These are phyloP conservation scores for Ulvella scutata DNA, from an alignment of 139 green algal species.

Conservation along the genomic window DNA sequence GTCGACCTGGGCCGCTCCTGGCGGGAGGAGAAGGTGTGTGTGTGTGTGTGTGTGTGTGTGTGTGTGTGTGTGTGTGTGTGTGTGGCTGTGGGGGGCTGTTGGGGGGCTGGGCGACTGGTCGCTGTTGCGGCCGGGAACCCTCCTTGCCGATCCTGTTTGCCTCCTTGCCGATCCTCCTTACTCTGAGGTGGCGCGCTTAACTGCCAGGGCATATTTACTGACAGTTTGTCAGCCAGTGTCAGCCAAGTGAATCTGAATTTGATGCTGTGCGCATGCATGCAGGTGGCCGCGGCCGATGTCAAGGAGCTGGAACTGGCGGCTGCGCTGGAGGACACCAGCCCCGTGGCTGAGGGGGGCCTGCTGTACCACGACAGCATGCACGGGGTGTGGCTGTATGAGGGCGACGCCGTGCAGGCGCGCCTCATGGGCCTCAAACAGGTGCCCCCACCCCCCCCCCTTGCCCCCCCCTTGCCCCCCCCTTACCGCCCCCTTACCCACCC, in stretches of 20 bases:
- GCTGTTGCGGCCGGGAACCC: too few species aligned
- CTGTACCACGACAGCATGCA: neutral
- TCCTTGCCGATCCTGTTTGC: too few species aligned
- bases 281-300: neutral
- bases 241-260: too few species aligned
- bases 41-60: too few species aligned
- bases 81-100: too few species aligned
- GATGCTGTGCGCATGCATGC: too few species aligned
- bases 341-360: neutral
- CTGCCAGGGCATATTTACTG: too few species aligned
- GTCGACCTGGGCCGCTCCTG: neutral
- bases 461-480: neutral
- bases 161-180: too few species aligned
- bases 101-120: too few species aligned
- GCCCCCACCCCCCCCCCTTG: neutral
- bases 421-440: neutral
- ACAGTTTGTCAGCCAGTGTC: too few species aligned
- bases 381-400: constrained; percentile 1
- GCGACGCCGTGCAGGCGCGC: neutral
- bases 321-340: neutral
- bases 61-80: too few species aligned
- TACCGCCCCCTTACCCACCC: neutral
- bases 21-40: neutral
- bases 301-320: neutral
- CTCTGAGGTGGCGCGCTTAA: too few species aligned